A percentile compares a stretch with the other conserved stretches of the same genome.
Conservation (phyloP, 495 filamentous ascomycete species). For the Tuber umbilicatum region DNA sequence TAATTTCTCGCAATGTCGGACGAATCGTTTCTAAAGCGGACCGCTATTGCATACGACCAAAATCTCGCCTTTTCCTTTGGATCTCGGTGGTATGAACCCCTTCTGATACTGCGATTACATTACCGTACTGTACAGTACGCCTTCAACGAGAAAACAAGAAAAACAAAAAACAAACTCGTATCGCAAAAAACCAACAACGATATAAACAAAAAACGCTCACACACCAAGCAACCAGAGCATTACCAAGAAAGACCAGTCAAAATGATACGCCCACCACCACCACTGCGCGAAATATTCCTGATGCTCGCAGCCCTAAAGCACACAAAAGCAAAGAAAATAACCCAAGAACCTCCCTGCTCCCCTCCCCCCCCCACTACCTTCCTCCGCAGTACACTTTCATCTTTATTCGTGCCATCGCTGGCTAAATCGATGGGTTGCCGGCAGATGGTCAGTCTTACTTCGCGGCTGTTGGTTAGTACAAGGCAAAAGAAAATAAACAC, state of each 20-base stretch:
- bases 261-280: conserved; percentile 1
- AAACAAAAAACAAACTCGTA: background rate
- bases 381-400: background rate
- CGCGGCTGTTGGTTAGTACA: background rate
- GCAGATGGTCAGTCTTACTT: background rate
- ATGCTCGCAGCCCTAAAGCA: background rate
- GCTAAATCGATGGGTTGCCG: background rate
- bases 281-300: background rate
- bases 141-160: background rate
- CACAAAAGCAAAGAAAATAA: background rate
- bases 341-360: background rate
- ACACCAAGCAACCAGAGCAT: background rate
- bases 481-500: background rate
- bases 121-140: background rate
- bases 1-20: background rate
- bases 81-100: background rate
- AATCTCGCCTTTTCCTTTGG: background rate
- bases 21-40: too few relatives aligned
- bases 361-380: background rate
- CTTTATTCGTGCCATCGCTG: background rate
- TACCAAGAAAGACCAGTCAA: background rate
- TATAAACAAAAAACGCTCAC: background rate
- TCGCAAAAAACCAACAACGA: background rate
- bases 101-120: background rate
- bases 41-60: background rate